Base-by-base conservation (phyloP, 345 rosid species). In the Pistacia integerrima region DNA sequence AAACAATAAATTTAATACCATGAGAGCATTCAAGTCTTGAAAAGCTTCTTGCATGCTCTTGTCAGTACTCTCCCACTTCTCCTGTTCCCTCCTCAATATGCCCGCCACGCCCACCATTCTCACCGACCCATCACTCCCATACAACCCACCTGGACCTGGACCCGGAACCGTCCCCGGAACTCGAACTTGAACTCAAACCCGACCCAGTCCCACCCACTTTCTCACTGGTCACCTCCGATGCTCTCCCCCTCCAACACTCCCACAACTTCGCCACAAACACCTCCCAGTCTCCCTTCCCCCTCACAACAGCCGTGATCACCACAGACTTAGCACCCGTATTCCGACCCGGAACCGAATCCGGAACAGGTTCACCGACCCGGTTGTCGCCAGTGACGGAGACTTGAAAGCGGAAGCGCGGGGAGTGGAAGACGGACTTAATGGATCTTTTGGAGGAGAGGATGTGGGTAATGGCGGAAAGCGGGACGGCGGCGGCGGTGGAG, bases 21-120 rank as follows among this genome's bases (percentile, higher is more conserved):
- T 92, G 52, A 93, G 97, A 64, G 98, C 98, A 87, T 90, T 93
- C 87, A 92, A 84, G 86, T 93, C 97, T 78, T 88, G 97, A 70
- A 96, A 96, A 84, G 98, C 99, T 22, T 93, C 97, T 57, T 96
- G 98, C 86, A 93, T 85, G 86, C 91, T 91, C 92, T 91, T 96
- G 66, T 92, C 98, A 10, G 99, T 96, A 73, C 78, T 93, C 83
- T 96, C 97, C 98, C 99, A 96, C 74, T 79, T 86, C 78, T 96
- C 94, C 80, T 96, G 94, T 83, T 96, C 98, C 51, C 93, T 96
- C 92, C 97, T 90, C 70, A 96, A 46, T 44, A 96, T 92, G n/a
- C 99, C 97, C 22, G 97, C 86, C 12, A 96, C 89, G n/a, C 99
- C 99, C 25, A 89, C 94, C 93, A 96, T 84, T 86, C 97, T 89